Evolutionary conservation across 2,329 filamentous ascomycete species (phyloP).

Genomic region (Aspergillus sclerotialis): DNA sequence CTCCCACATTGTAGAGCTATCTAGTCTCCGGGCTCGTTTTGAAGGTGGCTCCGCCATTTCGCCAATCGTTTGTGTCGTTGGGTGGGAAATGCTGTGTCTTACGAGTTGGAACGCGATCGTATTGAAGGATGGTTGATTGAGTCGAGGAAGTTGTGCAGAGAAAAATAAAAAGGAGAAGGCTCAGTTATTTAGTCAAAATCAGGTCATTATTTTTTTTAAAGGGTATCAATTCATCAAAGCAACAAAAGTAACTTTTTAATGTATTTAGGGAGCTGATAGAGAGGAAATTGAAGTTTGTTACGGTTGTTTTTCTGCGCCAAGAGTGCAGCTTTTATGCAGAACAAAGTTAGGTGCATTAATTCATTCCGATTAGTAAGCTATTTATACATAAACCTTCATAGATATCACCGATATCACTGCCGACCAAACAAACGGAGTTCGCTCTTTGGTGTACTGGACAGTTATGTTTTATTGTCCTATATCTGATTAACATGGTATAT

Average conservation of each 20-base stretch:
- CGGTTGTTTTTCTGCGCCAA: neutral
- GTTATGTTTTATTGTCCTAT: no score
- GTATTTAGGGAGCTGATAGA: neutral
- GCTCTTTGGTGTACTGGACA: no score
- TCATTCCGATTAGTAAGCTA: no score
- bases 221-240: slow-evolving; percentile 7
- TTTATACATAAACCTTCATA: no score
- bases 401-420: neutral
- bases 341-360: no score
- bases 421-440: no score
- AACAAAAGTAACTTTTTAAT: no score
- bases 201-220: slow-evolving; percentile 1
- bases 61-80: slow-evolving; percentile 4
- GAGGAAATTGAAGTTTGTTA: slow-evolving; percentile 4
- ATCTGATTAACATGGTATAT: no score
- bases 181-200: neutral
- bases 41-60: slow-evolving; percentile 48
- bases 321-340: neutral
- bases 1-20: slow-evolving; percentile 59
- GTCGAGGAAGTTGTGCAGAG: neutral
- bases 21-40: slow-evolving; percentile 46
- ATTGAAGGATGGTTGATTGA: neutral
- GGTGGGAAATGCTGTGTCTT: slow-evolving; percentile 1
- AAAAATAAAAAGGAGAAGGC: neutral
- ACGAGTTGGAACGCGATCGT: neutral